Evolutionary conservation across 2,329 filamentous ascomycete species (phyloP), one percentile per base, ranked within the genome.

Genomic region (Fulvia fulva): DNA sequence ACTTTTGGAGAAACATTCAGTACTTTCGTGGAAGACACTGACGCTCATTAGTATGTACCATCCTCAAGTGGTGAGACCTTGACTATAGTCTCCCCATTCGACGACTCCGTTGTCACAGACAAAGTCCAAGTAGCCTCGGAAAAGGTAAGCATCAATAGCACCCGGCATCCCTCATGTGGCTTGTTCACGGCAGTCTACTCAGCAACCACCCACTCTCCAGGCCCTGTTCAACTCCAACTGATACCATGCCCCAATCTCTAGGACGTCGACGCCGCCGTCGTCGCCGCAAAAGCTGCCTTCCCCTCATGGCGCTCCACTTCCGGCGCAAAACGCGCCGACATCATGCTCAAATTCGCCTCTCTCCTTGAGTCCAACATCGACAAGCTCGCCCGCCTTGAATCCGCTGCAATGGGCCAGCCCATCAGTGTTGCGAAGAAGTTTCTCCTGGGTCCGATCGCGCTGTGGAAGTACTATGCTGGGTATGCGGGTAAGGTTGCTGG

Each of bases 321-420:
- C 81, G 50, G 81, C 84, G 3, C 68, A 75, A 62, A 80, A 32
- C 86, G 88, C 25, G 84, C 89, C 23, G 83, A 88, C 61, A 84
- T 93, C 60, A 81, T 94, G 64, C 75, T 87, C 57, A 86, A 83
- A 70, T 86, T 88, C 0, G 85, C 87, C 30, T 65, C 68, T 43
- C 52, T 68, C 23, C 59, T 71, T 34, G 63, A 69, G 60, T 53
- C 55, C 45, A 64, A 70, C 37, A 58, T 77, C 19, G 80, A 83
- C 11, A 87, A 90, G 71, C 73, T 90, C 21, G 76, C 74, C 11
- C 70, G 77, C 34, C 86, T 86, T 69, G 83, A 88, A 77, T 74
- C 77, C 46, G 73, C 79, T 21, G 81, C 86, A 68, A 86, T 81
- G 8, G 83, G 81, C 4, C 78, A 80, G 28, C 53, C 44, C 14